Base-by-base conservation (phyloP, 495 filamentous ascomycete species). In the Aeminium ludgeri region DNA sequence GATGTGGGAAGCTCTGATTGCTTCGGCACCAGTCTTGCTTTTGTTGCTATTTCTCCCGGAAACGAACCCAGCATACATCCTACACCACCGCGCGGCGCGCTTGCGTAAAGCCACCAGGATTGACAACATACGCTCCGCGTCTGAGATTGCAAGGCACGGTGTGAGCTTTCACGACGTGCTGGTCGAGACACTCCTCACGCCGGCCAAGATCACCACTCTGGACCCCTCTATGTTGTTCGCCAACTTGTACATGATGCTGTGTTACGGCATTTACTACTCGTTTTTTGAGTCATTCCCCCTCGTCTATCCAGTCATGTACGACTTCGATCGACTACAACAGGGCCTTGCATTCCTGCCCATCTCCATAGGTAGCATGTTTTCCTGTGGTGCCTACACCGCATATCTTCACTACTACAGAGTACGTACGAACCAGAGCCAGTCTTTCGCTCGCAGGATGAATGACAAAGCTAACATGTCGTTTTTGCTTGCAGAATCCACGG, bases 221-320 rank as follows among this genome's bases (percentile, higher is more conserved):
- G 74, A 81, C 44, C 71, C 74, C 0, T 65, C 69, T 35, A 68
- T 82, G n/a, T 59, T 68, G 6, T 80, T 80, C 62, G 65, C 71
- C 0, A 67, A 73, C 46, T 39, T 69, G 35, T 81, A 80, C 58
- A 73, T 70, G 1, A 66, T 69, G 13, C 63, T 80, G 39, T 67
- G 72, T 43, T 78, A 79, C 57, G 73, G 66, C 25, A 79, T 79
- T 56, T 78, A 71, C 58, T 80, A 80, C 56, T 68, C 63, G 46
- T 79, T 78, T 65, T 80, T 80, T 63, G 77, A 81, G 53, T 73
- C 70, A 46, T 81, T 82, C 62, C 76, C 77, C 2, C 59, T 82
- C 13, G 74, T 82, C 38, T 82, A 78, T 59, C 64, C 65, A 1
- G 65, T 60, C 41, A 62, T 68, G 44, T 80, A 81, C 60, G 54